Conservation (phyloP, 768 basidiomycete genomes). For the Tulasnella sp. region DNA sequence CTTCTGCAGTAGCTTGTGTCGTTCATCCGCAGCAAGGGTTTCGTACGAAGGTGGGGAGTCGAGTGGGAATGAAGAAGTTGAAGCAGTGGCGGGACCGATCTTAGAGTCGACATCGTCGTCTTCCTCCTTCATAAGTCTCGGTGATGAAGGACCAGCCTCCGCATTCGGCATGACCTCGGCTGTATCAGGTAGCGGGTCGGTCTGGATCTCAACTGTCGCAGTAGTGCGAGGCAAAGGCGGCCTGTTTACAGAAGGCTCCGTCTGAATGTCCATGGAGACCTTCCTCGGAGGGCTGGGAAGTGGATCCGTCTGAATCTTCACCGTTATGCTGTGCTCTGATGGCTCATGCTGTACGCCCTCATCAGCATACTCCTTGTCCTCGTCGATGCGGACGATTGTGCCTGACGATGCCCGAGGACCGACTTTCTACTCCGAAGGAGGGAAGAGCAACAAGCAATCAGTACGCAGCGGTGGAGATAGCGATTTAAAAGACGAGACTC, state of each 20-base stretch:
- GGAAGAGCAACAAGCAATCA: not conserved
- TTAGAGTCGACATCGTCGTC: conserved; percentile 59
- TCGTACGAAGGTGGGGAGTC: conserved; percentile 55
- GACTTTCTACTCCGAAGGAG: conserved; percentile 43
- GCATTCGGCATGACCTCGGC: conserved; percentile 34
- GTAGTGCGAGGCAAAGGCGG: conserved; percentile 18
- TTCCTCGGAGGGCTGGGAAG: conserved; percentile 37
- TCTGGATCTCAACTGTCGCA: conserved; percentile 27
- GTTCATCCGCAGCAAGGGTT: conserved; percentile 38
- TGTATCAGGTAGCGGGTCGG: conserved; percentile 34
- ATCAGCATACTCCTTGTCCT: conserved; percentile 63
- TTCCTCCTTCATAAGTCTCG: conserved; percentile 29
- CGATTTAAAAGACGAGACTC: not conserved
- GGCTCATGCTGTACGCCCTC: conserved; percentile 60
- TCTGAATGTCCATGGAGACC: conserved; percentile 46
- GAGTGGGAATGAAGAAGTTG: conserved; percentile 20
- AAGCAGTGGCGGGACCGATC: conserved; percentile 34
- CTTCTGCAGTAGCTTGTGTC: conserved; percentile 41
- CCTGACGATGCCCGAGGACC: conserved; percentile 44
- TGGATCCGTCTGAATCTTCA: conserved; percentile 52
- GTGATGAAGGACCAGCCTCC: conserved; percentile 37
- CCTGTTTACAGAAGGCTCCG: conserved; percentile 28
- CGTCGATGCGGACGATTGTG: conserved; percentile 26
- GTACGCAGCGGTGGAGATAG: too few relatives aligned
- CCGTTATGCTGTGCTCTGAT: conserved; percentile 38